Conservation (phyloP, 2,329 filamentous ascomycete genomes). For the Pezicula radicicola region DNA sequence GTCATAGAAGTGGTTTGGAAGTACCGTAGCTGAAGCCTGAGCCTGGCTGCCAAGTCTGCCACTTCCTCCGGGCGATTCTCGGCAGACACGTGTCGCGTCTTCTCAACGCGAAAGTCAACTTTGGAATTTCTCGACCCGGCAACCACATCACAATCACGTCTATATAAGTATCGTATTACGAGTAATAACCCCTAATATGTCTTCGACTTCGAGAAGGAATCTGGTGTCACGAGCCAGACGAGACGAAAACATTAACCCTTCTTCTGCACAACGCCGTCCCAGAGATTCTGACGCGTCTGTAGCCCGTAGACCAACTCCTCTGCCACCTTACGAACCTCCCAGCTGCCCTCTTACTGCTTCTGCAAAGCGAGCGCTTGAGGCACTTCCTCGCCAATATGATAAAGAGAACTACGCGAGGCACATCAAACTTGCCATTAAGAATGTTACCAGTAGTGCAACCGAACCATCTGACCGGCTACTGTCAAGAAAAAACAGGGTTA, state of each 20-base stretch:
- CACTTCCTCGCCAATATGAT: constrained; percentile 38
- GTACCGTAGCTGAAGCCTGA: no score
- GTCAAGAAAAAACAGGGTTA: constrained; percentile 18
- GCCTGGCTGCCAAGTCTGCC: no score
- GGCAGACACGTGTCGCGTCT: no score
- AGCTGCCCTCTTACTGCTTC: constrained; percentile 45
- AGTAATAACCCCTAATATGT: constrained; percentile 10
- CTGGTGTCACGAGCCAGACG: constrained; percentile 15
- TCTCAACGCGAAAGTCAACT: no score
- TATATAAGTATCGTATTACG: background rate
- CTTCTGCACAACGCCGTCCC: constrained; percentile 14
- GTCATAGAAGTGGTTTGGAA: no score
- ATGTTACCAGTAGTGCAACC: constrained; percentile 45
- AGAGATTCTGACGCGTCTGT: constrained; percentile 7
- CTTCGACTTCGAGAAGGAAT: constrained; percentile 12
- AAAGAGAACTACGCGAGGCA: constrained; percentile 44
- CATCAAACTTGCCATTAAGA: constrained; percentile 39
- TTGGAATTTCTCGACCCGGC: background rate
- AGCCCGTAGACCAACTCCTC: constrained; percentile 14
- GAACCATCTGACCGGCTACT: constrained; percentile 53
- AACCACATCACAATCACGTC: background rate
- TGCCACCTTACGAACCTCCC: constrained; percentile 51
- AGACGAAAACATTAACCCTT: constrained; percentile 11
- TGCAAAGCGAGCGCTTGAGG: constrained; percentile 42
- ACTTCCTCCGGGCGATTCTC: no score